These are phyloP conservation scores for Phaeosphaeriaceae sp. DNA, from an alignment of 2,329 filamentous ascomycete genomes.

Conservation along the genomic window DNA sequence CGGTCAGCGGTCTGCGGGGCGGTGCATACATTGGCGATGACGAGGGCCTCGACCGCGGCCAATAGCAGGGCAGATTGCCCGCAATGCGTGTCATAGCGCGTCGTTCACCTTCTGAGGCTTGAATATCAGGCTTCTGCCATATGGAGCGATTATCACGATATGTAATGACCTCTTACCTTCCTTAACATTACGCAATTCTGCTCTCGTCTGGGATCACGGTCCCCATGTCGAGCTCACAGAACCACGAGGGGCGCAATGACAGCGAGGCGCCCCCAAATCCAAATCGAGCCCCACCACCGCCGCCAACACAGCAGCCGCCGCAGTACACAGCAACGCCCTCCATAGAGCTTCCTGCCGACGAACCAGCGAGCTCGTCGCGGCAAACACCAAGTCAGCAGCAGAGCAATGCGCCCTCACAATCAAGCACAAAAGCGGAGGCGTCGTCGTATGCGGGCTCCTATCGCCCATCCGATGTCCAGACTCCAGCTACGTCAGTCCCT, in stretches of 20 bases:
- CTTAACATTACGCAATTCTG: neutral
- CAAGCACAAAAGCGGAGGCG: neutral
- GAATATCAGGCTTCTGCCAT: neutral
- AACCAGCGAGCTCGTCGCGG: slow-evolving; percentile 6
- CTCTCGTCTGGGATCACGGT: neutral
- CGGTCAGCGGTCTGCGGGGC: neutral
- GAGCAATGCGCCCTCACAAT: slow-evolving; percentile 13
- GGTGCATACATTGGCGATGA: neutral
- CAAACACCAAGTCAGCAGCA: slow-evolving; percentile 1
- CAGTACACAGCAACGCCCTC: slow-evolving; percentile 11
- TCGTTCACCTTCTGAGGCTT: neutral
- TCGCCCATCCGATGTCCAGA: neutral
- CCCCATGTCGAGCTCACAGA: slow-evolving; percentile 30
- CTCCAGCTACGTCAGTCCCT: slow-evolving; percentile 15
- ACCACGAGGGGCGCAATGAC: slow-evolving; percentile 8
- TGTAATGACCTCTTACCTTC: neutral
- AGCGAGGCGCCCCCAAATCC: slow-evolving; percentile 24
- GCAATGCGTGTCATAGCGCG: neutral
- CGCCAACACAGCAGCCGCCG: slow-evolving; percentile 13
- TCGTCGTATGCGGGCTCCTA: neutral
- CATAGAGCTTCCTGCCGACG: slow-evolving; percentile 17
- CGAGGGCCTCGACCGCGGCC: neutral
- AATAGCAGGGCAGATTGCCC: neutral
- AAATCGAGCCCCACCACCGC: slow-evolving; percentile 2
- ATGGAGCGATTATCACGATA: neutral